Evolutionary conservation across 306 rosid genomes (phyloP), one percentile per base, ranked within the genome.

Genomic region (Fragaria vesca): DNA sequence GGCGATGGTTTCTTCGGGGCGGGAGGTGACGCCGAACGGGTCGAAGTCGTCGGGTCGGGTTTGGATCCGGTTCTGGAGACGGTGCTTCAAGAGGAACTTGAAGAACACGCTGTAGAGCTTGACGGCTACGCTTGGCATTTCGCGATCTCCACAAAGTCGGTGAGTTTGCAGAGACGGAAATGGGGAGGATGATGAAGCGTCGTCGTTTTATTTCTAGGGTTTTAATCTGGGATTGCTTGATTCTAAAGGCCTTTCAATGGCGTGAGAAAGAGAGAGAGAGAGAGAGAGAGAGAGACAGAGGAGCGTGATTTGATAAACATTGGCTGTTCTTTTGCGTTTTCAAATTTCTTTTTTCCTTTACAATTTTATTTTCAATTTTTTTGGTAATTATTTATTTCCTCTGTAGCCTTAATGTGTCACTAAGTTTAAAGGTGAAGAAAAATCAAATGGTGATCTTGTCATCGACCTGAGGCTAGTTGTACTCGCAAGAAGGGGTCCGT

Each of bases 91-190:
- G 72, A 93, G 93, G 75, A 95, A 95, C 84, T 95, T 95, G 91
- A 93, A 95, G 97, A 95, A 93, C 0, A 93, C 98, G 89, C 99
- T 93, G 72, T 95, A 93, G 73, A 95, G 97, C 87, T 95, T 91
- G 47, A 95, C 97, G 60, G 96, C 91, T 32, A 95, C 96, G 87
- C 88, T 88, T 74, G 99, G 97, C 99, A 95, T 95, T 73, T 69
- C 77, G 16, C 76, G 51, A 69, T 28, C 78, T 55, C 71, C 34
- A 10, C 46, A 76, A 28, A 30, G 47, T 24, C 18, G 15, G 63
- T 30, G 40, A 48, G 20, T 40, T 73, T 71, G 77, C 67, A 79
- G 71, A 75, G 81, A 80, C 81, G 62, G n/a, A 68, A 66, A 73
- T 12, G 74, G 66, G 67, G 47, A 43, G 4, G 3, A 43, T 43